phyloP scores from a whole-genome alignment of 805 yeast genomes.

The Peterozyma toletana region DNA sequence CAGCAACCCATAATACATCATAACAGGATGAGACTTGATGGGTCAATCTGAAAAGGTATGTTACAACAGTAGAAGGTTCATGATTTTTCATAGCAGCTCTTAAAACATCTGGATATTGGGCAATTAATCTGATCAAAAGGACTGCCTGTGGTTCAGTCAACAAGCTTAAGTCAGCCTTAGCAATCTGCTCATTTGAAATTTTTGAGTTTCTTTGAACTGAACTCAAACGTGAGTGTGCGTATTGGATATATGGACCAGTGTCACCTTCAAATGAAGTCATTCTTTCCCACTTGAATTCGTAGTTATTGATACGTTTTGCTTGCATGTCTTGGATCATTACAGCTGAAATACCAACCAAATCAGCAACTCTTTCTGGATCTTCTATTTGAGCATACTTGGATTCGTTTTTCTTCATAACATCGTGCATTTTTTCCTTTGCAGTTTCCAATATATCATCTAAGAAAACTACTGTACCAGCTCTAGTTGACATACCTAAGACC shows the following conservation, averaged over 20 bases:
- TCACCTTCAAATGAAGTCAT: conserved; percentile 98
- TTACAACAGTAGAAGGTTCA: conserved; percentile 92
- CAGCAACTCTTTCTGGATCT: conserved; percentile 92
- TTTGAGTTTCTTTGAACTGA: conserved; percentile 85
- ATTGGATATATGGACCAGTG: conserved; percentile 97
- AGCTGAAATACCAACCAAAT: conserved; percentile 91
- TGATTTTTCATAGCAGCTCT: conserved; percentile 74
- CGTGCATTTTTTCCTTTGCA: conserved; percentile 90
- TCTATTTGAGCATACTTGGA: conserved; percentile 88
- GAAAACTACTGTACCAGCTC: conserved; percentile 98
- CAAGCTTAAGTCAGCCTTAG: conserved; percentile 20
- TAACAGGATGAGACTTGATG: conserved; percentile 96
- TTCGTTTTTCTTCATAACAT: conserved; percentile 90
- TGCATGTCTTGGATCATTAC: conserved; percentile 99
- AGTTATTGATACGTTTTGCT: conserved; percentile 92
- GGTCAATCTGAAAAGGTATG: conserved; percentile 85
- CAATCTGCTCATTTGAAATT: conserved; percentile 26
- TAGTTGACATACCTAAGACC: conserved; percentile 98
- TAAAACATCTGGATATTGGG: conserved; percentile 88
- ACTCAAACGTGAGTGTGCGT: conserved; percentile 95
- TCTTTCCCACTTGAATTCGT: conserved; percentile 95
- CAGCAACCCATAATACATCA: conserved; percentile 94
- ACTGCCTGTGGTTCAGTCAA: conserved; percentile 25
- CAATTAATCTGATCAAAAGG: conserved; percentile 65
- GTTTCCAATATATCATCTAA: conserved; percentile 89